Conservation (phyloP, 768 basidiomycete genomes). For the Lentinula raphanica region DNA sequence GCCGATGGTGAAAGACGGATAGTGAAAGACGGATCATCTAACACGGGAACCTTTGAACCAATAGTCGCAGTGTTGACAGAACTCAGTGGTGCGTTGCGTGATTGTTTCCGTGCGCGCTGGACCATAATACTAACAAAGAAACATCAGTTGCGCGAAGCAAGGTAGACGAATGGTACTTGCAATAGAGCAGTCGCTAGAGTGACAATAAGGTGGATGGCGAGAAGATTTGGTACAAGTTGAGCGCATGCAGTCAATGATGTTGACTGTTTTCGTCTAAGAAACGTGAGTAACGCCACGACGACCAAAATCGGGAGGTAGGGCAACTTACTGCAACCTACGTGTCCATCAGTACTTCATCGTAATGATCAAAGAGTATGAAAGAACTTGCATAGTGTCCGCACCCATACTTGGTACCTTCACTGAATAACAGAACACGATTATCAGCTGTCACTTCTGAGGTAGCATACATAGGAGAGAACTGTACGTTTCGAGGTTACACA, state of each 20-base stretch:
- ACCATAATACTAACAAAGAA: conserved; percentile 55
- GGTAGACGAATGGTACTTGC: conserved; percentile 17
- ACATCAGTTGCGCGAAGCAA: conserved; percentile 2
- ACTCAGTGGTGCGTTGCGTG: conserved; percentile 43
- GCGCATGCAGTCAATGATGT: conserved; percentile 28
- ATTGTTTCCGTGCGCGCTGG: conserved; percentile 66
- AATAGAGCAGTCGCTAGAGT: conserved; percentile 38
- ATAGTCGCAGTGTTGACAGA: conserved; percentile 54
- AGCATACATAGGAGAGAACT: conserved; percentile 17
- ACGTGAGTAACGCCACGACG: neutral
- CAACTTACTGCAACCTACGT: conserved; percentile 14
- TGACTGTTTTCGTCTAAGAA: conserved; percentile 27
- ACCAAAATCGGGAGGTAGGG: neutral
- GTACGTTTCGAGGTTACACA: conserved; percentile 58
- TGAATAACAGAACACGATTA: conserved; percentile 27
- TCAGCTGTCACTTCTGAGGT: conserved; percentile 5
- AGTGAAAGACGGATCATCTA: conserved; percentile 18
- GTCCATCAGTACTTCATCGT: neutral
- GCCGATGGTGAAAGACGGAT: neutral
- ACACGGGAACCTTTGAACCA: conserved; percentile 48
- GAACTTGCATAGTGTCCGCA: conserved; percentile 65
- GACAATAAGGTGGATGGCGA: conserved; percentile 35
- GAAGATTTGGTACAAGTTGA: conserved; percentile 35
- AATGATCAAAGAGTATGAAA: neutral
- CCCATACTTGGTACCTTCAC: conserved; percentile 70